Conservation (phyloP, 2,329 filamentous ascomycete species). For the Fonsecaea erecta region DNA sequence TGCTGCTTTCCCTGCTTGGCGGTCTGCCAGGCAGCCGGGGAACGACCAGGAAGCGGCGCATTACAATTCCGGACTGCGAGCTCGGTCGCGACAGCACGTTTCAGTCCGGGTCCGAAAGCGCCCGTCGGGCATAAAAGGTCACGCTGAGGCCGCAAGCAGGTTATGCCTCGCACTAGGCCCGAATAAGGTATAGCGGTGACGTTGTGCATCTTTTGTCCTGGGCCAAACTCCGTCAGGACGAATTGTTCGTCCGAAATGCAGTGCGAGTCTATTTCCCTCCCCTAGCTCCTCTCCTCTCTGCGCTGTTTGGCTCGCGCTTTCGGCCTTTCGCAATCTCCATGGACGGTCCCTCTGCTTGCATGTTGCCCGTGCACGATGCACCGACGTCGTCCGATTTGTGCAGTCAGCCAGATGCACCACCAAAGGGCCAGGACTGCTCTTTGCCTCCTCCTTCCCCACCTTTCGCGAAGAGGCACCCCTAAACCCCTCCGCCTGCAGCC, state of each 20-base stretch:
- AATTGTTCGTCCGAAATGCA: slow-evolving; percentile 8
- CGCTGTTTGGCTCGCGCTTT: slow-evolving; percentile 1
- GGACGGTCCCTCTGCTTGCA: neutral
- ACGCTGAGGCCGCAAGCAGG: neutral
- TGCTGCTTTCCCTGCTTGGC: slow-evolving; percentile 12
- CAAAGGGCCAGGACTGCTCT: neutral
- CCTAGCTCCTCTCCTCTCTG: neutral
- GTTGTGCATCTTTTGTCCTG: neutral
- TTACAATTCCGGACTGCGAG: neutral
- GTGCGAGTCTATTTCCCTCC: neutral
- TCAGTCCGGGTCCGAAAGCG: neutral
- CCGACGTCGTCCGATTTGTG: slow-evolving; percentile 9
- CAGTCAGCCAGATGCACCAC: neutral
- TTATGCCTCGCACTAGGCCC: neutral
- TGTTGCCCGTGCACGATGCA: neutral
- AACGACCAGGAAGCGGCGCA: neutral
- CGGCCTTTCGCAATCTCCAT: slow-evolving; percentile 19
- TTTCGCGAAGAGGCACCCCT: neutral
- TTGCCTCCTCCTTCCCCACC: neutral
- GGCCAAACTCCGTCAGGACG: neutral
- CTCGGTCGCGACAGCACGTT: neutral
- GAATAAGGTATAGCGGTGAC: neutral
- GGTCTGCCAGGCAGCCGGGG: neutral
- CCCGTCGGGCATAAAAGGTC: neutral
- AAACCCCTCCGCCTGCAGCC: slow-evolving; percentile 2